Evolutionary conservation across 495 filamentous ascomycete genomes (phyloP), one percentile per base, ranked within the genome.

Genomic region (Bathelium albidoporum): DNA sequence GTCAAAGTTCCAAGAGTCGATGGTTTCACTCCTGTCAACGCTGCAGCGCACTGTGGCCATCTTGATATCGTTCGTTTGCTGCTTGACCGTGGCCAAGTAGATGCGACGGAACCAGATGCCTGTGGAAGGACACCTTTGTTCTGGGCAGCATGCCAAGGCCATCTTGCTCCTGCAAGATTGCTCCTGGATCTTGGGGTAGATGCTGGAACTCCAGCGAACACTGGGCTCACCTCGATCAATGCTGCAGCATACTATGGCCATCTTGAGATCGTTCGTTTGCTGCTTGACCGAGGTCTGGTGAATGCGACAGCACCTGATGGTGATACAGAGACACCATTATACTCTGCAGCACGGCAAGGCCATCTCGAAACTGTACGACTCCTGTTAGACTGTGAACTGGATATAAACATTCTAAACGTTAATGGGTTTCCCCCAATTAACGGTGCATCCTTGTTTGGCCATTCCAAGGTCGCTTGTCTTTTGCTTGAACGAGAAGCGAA

Each of bases 321-420:
- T 1, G 31, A 65, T 28, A 34, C 62, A 39, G 63, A 59, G 0
- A 58, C 67, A 3, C 45, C 67, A 1, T 44, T 69, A 18, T 65
- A 65, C 29, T 65, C 61, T 22, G 67, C 67, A 59, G 65, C 68
- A 28, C 36, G 62, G 14, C 53, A 67, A 22, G 32, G 62, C 65
- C 68, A 70, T 28, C 31, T 65, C 18, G 59, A 59, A 26, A 41
- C 53, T 7, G 65, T 70, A 16, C 43, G 62, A 34, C 55, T 67
- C 31, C 68, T 70, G 9, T 58, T 70, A 29, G 43, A 62, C 18
- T 18, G 61, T 24, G 65, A 62, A 31, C 49, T 55, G 7, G 65
- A 67, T 59, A 34, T 62, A 45, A 61, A 61, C 24, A 45, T 28
- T 60, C 61, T 22, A 26, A 43, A 26, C 2, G 58, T 53, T 0